Evolutionary conservation across 1,284 basidiomycete species (phyloP), one percentile per base, ranked within the genome.

Genomic region (Lignosus rhinocerotis): DNA sequence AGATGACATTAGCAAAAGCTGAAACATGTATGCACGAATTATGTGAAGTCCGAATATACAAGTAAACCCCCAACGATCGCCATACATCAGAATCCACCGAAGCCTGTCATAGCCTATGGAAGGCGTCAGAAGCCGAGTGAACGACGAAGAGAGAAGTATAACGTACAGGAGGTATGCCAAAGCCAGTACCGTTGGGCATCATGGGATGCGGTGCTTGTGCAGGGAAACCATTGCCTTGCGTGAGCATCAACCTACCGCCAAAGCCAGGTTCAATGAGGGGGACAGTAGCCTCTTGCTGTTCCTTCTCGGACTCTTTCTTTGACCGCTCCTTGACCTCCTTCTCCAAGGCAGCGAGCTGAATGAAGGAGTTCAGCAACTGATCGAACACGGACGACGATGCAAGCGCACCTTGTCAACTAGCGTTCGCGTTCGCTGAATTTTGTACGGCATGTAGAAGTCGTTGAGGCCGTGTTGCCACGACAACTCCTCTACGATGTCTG

Each of bases 401-500:
- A 9, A 17, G 71, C 75, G 6, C 53, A 88, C 86, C 80, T 83
- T 88, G 58, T 88, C 87, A 12, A 86, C 80, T 68, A 88, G 76
- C 32, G 87, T 84, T 56, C 93, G 85, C 71, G 94, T 88, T 51
- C 85, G 83, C 76, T 98, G 95, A 54, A 98, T 90, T 70, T 86
- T 88, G 75, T 92, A 98, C 0, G 96, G 96, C 91, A 94, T 96
- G 70, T 92, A 92, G 78, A 96, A 98, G 76, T 99, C 97, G 70
- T 92, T 92, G 51, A 99, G 80, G 14, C 89, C 96, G 67, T 97
- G 90, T 71, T 93, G 88, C 97, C 97, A 99, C 63, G 92, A 93
- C 41, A 97, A 77, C 75, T 98, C 96, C 75, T 96, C 92, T 34
- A 98, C 93, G 58, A 96, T 78, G 73, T 99, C 97, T 1, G 94